Base-by-base conservation (phyloP, 2,329 filamentous ascomycete species). In the Thielaviopsis cerberus region DNA sequence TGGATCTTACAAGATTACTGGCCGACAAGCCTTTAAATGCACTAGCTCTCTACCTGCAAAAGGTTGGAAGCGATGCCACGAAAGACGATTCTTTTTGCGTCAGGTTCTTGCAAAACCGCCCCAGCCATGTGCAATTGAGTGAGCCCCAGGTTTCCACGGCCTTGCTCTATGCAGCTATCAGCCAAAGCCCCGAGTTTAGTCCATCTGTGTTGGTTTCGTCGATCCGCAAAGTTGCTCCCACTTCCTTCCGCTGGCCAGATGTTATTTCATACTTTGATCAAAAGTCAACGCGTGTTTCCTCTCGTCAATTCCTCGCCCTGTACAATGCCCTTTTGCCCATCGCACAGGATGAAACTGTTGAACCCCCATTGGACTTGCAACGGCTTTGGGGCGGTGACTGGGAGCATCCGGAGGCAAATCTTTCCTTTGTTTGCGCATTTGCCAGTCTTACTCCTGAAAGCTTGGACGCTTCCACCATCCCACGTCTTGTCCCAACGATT, bases 391-490 rank as follows among this genome's bases (percentile, higher is more conserved):
- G 90, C 60, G 90, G 90, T 65, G 75, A 80, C 62, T 98, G 94
- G 91, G 81, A 84, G 62, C 81, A 94, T 63, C 80, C 85, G 15
- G 83, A 94, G 62, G 88, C 92, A 0, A 91, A 97, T 63, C 74
- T 98, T 37, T 94, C 90, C n/a, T 96, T 97, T 67, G 80, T 97
- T 57, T 85, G 85, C 62, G 89, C 89, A 20, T 96, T 91, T 67
- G 77, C 91, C 23, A 86, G 86, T 3, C 78, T 90, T 59, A 80
- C 79, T 13, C 78, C 84, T 0, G 80, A 87, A 26, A 80, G 90
- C 65, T 76, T 95, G 25, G 89, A 97, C 67, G 85, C 88, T 2
- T 85, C 83, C 13, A 86, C 85, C 37, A 92, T 97, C 60, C 91
- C 89, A 0, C 81, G 85, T 34, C 77, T 97, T 37, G 80, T 86